Conservation (phyloP, 2,329 filamentous ascomycete genomes). For the Lachnellula hyalina region DNA sequence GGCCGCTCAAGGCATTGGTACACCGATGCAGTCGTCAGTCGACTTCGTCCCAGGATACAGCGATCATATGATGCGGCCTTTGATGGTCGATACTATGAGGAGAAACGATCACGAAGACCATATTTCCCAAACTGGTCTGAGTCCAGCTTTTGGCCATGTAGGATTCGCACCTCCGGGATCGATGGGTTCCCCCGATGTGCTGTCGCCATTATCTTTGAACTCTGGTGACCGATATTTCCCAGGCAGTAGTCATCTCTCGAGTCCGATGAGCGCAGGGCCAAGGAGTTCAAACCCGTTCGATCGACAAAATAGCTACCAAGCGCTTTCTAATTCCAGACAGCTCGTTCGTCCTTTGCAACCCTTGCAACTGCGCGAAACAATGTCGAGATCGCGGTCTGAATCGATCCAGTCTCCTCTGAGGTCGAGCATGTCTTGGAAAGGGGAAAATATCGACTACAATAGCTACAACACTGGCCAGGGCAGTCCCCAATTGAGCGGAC, state of each 20-base stretch:
- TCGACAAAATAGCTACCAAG: conserved; percentile 44
- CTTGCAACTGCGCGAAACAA: conserved; percentile 53
- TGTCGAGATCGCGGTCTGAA: conserved; percentile 52
- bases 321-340: conserved; percentile 40
- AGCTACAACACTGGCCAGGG: conserved; percentile 43
- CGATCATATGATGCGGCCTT: conserved; percentile 52
- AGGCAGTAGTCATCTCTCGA: conserved; percentile 41
- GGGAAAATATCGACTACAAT: conserved; percentile 51
- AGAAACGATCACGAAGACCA: conserved; percentile 59
- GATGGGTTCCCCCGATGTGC: conserved; percentile 48
- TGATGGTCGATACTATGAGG: conserved; percentile 64
- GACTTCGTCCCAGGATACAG: conserved; percentile 43
- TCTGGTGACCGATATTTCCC: conserved; percentile 50
- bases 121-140: conserved; percentile 61
- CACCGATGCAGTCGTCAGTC: conserved; percentile 30
- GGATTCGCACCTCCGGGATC: conserved; percentile 53
- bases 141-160: conserved; percentile 61
- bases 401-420: conserved; percentile 54
- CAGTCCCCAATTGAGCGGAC: conserved; percentile 42
- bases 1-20: conserved; percentile 37
- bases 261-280: conserved; percentile 42
- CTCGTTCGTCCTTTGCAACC: conserved; percentile 50
- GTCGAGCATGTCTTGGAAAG: conserved; percentile 59
- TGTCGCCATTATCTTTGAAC: conserved; percentile 52
- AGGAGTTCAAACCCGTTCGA: conserved; percentile 49